Conservation (phyloP, 192 early-diverging fungal genomes). For the Backusella luteola region DNA sequence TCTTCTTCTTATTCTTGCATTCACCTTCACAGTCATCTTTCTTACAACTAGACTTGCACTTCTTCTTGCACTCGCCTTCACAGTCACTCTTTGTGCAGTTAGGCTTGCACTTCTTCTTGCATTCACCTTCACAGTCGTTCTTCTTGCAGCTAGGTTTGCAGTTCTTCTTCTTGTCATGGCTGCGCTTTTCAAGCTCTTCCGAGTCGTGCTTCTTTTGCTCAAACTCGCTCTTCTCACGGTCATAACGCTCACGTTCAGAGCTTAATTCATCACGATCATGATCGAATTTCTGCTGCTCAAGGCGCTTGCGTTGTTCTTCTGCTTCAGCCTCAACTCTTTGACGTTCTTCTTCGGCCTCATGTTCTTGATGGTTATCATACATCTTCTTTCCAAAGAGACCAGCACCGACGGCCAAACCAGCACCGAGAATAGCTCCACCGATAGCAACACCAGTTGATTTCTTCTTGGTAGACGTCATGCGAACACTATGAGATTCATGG, state of each 20-base stretch:
- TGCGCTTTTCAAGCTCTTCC: neutral
- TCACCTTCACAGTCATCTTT: neutral
- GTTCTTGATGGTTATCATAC: constrained; percentile 32
- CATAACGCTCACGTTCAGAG: constrained; percentile 15
- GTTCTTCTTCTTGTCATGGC: neutral
- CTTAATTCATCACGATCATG: constrained; percentile 19
- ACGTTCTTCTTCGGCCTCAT: constrained; percentile 36
- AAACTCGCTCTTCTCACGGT: neutral
- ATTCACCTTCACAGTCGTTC: neutral
- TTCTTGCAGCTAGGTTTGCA: neutral
- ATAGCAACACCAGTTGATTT: constrained; percentile 39
- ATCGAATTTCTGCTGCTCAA: constrained; percentile 11
- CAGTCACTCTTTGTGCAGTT: neutral
- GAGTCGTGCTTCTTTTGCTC: neutral
- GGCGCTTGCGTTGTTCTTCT: constrained; percentile 22
- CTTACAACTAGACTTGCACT: neutral
- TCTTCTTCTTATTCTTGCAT: constrained; percentile 12
- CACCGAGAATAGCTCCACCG: constrained; percentile 38
- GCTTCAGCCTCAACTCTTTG: constrained; percentile 23
- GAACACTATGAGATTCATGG: constrained; percentile 38
- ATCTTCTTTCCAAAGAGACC: constrained; percentile 45
- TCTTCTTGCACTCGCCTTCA: constrained; percentile 3
- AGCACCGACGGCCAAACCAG: constrained; percentile 43
- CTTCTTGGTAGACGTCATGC: constrained; percentile 40
- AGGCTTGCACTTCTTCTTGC: neutral